phyloP scores from a whole-genome alignment of 1,284 basidiomycete genomes.

The Ustilago tritici region DNA sequence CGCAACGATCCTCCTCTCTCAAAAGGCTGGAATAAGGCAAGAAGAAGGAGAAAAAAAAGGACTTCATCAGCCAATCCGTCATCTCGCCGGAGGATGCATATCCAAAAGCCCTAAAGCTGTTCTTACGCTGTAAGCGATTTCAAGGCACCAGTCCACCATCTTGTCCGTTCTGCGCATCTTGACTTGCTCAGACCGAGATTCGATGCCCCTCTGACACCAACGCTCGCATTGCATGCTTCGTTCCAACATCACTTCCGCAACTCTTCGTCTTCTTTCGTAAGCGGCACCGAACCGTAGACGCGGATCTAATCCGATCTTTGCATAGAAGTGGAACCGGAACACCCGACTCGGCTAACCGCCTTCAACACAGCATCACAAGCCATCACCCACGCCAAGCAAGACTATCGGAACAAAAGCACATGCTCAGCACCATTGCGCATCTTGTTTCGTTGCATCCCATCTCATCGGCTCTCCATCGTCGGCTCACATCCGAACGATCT shows the following conservation, averaged over 20 bases:
- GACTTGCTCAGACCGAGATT: background rate
- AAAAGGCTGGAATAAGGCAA: slow-evolving; percentile 7
- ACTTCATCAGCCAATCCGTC: slow-evolving; percentile 18
- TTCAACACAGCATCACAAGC: background rate
- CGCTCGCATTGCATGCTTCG: background rate
- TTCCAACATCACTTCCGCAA: background rate
- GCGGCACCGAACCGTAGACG: background rate
- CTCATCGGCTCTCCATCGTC: background rate
- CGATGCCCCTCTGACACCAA: too few species aligned
- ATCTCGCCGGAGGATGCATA: slow-evolving; percentile 30
- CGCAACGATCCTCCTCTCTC: too few species aligned
- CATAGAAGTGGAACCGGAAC: background rate
- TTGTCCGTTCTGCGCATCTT: background rate
- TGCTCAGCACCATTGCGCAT: background rate
- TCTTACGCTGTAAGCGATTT: background rate
- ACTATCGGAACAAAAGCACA: background rate
- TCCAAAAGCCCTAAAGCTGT: background rate
- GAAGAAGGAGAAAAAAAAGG: background rate
- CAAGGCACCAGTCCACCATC: background rate
- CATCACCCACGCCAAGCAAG: background rate
- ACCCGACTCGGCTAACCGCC: background rate
- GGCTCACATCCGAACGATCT: background rate
- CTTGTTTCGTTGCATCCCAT: background rate
- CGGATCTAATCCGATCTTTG: background rate
- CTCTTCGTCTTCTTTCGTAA: background rate